Evolutionary conservation across 1,284 basidiomycete species (phyloP), one percentile per base, ranked within the genome.

Genomic region (Macrocybe sp.): DNA sequence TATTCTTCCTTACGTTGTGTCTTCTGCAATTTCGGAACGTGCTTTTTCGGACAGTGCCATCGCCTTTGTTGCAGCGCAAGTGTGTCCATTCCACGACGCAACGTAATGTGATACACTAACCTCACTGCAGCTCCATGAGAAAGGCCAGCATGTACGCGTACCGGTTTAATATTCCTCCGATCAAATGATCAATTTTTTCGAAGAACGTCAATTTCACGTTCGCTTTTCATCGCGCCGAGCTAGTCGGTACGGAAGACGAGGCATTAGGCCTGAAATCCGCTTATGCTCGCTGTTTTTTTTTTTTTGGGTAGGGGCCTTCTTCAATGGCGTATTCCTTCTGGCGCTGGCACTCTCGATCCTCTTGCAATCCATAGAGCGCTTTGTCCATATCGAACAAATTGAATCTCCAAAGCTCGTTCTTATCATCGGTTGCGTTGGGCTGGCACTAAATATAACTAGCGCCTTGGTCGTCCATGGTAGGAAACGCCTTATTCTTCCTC

Each of bases 311-410:
- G 74, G 74, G 39, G 72, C 73, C 16, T 76, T 76, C 55, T 76
- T 76, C 63, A 75, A 76, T 51, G 73, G 73, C 9, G 72, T 76
- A 11, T 76, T 76, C 53, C 66, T 76, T 4, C 61, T 76, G 29
- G 73, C 73, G 2, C 59, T 76, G 45, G 73, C 72, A 2, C 63
- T 76, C 14, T 74, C 73, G 22, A 75, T 76, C 29, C 68, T 70
- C 44, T 62, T 76, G 7, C 73, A 75, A 59, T 74, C 73, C 4
- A 62, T 75, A 41, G 73, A 75, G 56, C 67, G 74, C 22, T 75
- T 76, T 52, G 60, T 74, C 39, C 62, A 72, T 52, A 55, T 74
- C 32, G 65, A 75, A 53, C 53, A 45, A 9, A 63, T 75, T 6
- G 54, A 70, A 12, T 61, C 59, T 1, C 73, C 74, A 1, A 52